Conservation (phyloP, 441 rosid genomes). For the Pelargonium citronellum region DNA sequence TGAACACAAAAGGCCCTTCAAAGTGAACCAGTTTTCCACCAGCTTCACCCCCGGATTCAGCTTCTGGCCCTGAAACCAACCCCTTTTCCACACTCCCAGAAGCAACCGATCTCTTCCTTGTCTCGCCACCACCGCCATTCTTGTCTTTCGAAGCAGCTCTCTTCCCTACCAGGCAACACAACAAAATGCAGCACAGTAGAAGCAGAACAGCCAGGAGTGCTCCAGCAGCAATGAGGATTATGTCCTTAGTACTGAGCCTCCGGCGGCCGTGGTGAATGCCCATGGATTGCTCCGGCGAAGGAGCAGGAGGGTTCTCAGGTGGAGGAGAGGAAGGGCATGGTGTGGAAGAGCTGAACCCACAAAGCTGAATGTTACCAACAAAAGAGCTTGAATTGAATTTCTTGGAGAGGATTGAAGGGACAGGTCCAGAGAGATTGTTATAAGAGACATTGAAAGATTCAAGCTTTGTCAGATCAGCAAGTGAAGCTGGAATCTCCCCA, state of each 20-base stretch:
- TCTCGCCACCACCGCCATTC: slow-evolving; percentile 18
- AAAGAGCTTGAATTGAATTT: slow-evolving; percentile 62
- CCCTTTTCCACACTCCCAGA: slow-evolving; percentile 33
- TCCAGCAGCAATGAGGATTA: slow-evolving; percentile 55
- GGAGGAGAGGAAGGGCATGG: slow-evolving; percentile 36
- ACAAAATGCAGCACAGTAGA: slow-evolving; percentile 43
- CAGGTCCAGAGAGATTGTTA: slow-evolving; percentile 58
- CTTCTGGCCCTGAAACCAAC: slow-evolving; percentile 28
- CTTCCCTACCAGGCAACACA: slow-evolving; percentile 48
- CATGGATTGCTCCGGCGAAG: slow-evolving; percentile 35
- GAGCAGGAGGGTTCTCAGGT: slow-evolving; percentile 32
- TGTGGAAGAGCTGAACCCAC: slow-evolving; percentile 51
- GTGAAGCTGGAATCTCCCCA: slow-evolving; percentile 44
- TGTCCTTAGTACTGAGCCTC: slow-evolving; percentile 47
- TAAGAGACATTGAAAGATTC: slow-evolving; percentile 51
- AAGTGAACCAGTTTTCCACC: slow-evolving; percentile 76
- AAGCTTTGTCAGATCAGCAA: slow-evolving; percentile 39
- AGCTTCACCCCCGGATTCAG: slow-evolving; percentile 45
- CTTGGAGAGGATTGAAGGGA: slow-evolving; percentile 41
- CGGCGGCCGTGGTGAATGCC: slow-evolving; percentile 25
- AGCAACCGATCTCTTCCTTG: slow-evolving; percentile 18
- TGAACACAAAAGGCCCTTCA: slow-evolving; percentile 65
- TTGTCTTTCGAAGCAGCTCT: slow-evolving; percentile 40
- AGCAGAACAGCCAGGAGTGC: slow-evolving; percentile 46
- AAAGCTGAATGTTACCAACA: slow-evolving; percentile 56